phyloP scores from a whole-genome alignment of 257 asterid genomes.

The Ilex aquifolium region DNA sequence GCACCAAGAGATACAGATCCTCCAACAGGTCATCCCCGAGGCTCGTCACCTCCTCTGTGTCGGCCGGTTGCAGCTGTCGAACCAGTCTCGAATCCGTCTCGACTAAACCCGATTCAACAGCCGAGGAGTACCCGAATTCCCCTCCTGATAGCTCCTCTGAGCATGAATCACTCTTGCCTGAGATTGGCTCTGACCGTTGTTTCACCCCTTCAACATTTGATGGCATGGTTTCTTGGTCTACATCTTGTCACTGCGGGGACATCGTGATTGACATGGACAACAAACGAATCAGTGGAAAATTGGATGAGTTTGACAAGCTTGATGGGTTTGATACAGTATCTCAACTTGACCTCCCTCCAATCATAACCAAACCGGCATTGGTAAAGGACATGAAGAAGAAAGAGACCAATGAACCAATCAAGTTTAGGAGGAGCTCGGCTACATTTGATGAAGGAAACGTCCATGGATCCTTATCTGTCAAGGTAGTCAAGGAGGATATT shows the following conservation, averaged over 20 bases:
- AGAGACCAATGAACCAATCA: background rate
- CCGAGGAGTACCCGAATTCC: background rate
- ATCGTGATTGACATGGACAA: background rate
- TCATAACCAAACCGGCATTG: slow-evolving; percentile 1
- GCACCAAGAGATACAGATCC: slow-evolving; percentile 3
- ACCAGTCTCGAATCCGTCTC: background rate
- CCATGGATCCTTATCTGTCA: background rate
- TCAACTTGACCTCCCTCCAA: slow-evolving; percentile 4
- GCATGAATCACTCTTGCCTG: background rate
- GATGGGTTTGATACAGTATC: background rate
- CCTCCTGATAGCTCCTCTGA: background rate
- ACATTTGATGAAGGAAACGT: slow-evolving; percentile 1
- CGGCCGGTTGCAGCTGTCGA: slow-evolving; percentile 4
- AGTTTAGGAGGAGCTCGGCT: background rate
- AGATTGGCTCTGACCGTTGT: background rate
- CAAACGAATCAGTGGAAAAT: background rate
- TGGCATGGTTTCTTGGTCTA: background rate
- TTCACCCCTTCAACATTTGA: background rate
- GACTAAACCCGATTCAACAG: background rate
- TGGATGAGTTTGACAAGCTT: background rate
- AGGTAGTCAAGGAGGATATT: slow-evolving; percentile 5
- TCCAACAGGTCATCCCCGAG: background rate
- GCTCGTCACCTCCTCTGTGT: slow-evolving; percentile 1
- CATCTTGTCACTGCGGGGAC: background rate
- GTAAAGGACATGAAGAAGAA: background rate